Conservation (phyloP, 2,329 filamentous ascomycete species). For the Paecilomyces niveus region DNA sequence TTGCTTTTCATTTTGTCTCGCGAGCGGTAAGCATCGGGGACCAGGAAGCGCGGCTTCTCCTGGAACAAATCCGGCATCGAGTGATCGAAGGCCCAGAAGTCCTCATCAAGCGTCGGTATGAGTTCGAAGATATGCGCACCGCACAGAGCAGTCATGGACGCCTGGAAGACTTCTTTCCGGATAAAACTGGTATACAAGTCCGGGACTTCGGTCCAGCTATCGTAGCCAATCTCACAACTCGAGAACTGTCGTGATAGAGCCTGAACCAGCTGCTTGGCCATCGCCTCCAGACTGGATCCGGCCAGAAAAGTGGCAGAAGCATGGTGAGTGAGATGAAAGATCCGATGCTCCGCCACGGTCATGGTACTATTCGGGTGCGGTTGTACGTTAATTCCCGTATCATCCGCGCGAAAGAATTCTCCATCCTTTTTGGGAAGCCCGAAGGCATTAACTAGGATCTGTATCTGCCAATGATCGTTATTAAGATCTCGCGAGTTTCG, state of each 20-base stretch:
- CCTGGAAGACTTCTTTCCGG: constrained; percentile 4
- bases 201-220: neutral
- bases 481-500: constrained; percentile 1
- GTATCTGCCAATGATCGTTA: constrained; percentile 3
- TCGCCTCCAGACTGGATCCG: constrained; percentile 1
- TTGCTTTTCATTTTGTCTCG: neutral
- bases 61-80: neutral
- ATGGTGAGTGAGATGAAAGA: constrained; percentile 2
- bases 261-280: constrained; percentile 3
- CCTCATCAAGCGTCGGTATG: constrained; percentile 32
- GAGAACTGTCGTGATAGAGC: constrained; percentile 1
- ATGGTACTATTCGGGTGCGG: constrained; percentile 2
- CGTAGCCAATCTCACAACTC: neutral
- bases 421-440: constrained; percentile 1
- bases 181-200: neutral
- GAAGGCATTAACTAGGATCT: constrained; percentile 3
- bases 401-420: constrained; percentile 1
- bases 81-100: constrained; percentile 28
- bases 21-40: neutral
- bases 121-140: constrained; percentile 39
- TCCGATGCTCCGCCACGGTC: constrained; percentile 3
- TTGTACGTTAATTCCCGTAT: constrained; percentile 2
- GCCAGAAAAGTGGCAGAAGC: neutral
- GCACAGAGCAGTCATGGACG: constrained; percentile 21
- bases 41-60: neutral